Evolutionary conservation across 352 stramenopile genomes (phyloP), one percentile per base, ranked within the genome.

Genomic region (Globisporangium uncinulatum): DNA sequence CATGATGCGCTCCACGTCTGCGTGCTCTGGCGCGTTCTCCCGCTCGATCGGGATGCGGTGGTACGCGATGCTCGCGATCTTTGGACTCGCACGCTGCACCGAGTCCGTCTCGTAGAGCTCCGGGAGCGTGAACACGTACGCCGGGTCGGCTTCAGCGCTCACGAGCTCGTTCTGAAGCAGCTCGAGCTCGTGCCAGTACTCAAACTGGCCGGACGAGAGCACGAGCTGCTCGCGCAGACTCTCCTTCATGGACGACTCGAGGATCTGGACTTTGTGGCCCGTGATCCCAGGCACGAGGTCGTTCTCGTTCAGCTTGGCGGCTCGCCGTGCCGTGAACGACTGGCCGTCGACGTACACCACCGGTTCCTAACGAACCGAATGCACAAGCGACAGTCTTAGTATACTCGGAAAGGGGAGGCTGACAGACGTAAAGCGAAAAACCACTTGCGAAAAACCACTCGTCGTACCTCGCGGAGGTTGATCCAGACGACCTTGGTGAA

Each of bases 401-500:
- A n/a, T 8, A 32, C 31, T 32, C 4, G 14, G 31, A 42, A 17
- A 24, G 19, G n/a, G 31, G 17, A 57, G 51, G 8, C 9, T 4
- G 9, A 34, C 2, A 20, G 8, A 15, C 17, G n/a, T n/a, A n/a
- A n/a, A n/a, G n/a, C 19, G 29, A 47, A 24, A 47, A 17, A 14
- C 15, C 3, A 17, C n/a, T 29, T n/a, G n/a, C 19, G 29, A 47
- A 24, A 47, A 17, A 14, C 15, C 3, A 17, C n/a, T 29, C 13
- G 9, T 6, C 45, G 4, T 69, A 86, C 76, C 67, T 92, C 84
- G 46, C 84, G 77, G 17, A 94, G 63, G 44, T 91, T 94, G 34
- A 94, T 67, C 82, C 84, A 94, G 29, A 94, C 74, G 15, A 94
- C 82, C 56, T 89, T 86, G 0, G 73, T 73, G 57, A 87, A 94